Conservation (phyloP, 805 yeast genomes). For the Yamadazyma paraphyllophila region DNA sequence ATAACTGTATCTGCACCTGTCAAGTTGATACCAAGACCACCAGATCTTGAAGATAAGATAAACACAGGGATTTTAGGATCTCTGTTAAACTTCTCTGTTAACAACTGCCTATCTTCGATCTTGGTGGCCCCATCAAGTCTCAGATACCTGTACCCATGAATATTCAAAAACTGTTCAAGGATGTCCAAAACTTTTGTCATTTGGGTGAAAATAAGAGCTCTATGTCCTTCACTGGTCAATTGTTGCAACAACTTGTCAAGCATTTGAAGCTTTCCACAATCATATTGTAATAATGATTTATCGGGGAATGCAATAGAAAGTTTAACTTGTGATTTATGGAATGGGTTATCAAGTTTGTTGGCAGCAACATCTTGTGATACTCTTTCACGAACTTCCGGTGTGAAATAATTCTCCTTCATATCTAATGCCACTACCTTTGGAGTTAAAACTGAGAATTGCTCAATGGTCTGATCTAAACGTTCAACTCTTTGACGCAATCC, state of each 20-base stretch:
- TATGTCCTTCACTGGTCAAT: conserved; percentile 80
- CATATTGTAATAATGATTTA: conserved; percentile 85
- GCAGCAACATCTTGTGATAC: conserved; percentile 27
- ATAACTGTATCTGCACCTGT: conserved; percentile 99
- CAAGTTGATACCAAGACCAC: conserved; percentile 95
- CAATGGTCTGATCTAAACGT: conserved; percentile 51
- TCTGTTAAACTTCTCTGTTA: conserved; percentile 89
- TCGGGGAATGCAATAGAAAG: conserved; percentile 95
- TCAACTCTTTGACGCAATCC: conserved; percentile 28
- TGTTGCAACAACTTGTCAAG: conserved; percentile 73
- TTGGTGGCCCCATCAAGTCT: conserved; percentile 97
- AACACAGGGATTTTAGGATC: conserved; percentile 87
- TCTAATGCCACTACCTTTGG: conserved; percentile 83
- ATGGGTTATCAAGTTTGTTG: conserved; percentile 49
- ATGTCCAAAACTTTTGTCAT: conserved; percentile 97
- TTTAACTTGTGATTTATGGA: conserved; percentile 82
- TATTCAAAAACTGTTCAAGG: conserved; percentile 86
- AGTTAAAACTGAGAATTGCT: conserved; percentile 80
- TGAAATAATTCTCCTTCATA: conserved; percentile 52
- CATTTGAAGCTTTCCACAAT: conserved; percentile 94
- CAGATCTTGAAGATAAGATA: conserved; percentile 92
- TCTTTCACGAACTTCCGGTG: conserved; percentile 35
- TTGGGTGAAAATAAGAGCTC: conserved; percentile 94
- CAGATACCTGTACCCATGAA: conserved; percentile 92
- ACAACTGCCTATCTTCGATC: conserved; percentile 91